Conservation (phyloP, 192 early-diverging fungal genomes). For the Coemansia sp. region DNA sequence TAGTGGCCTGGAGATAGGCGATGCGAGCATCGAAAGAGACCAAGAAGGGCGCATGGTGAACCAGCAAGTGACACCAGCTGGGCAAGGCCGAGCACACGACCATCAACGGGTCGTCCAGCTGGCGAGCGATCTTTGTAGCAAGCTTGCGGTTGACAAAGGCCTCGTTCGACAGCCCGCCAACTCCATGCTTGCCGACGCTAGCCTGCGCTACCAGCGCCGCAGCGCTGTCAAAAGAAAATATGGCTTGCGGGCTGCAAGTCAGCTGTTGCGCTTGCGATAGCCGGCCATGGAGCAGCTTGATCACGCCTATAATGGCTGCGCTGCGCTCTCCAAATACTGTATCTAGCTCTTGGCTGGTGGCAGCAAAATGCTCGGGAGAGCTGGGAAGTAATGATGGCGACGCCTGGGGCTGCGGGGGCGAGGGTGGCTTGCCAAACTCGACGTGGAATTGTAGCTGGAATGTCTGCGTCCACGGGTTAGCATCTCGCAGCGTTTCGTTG, state of each 20-base stretch:
- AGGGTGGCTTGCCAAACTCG: slow-evolving; percentile 8
- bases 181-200: not conserved
- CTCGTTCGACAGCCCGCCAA: not conserved
- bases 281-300: slow-evolving; percentile 9
- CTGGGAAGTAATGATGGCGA: not conserved
- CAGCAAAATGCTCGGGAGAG: not conserved
- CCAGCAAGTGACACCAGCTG: slow-evolving; percentile 69
- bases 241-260: not conserved
- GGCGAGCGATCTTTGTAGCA: slow-evolving; percentile 82
- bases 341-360: not conserved
- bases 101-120: slow-evolving; percentile 88
- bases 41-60: slow-evolving; percentile 73
- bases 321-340: slow-evolving; percentile 11
- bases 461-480: slow-evolving; percentile 22
- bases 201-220: not conserved
- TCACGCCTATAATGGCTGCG: slow-evolving; percentile 11
- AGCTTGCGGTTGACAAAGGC: slow-evolving; percentile 80
- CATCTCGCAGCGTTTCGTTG: slow-evolving; percentile 10
- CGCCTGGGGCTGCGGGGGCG: not conserved
- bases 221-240: not conserved
- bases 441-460: slow-evolving; percentile 31
- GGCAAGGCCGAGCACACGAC: slow-evolving; percentile 84
- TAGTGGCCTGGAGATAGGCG: slow-evolving; percentile 78
- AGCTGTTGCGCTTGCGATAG: not conserved
- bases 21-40: slow-evolving; percentile 83